Conservation (phyloP, 108 stramenopile species). For the Discostella pseudostelligera region DNA sequence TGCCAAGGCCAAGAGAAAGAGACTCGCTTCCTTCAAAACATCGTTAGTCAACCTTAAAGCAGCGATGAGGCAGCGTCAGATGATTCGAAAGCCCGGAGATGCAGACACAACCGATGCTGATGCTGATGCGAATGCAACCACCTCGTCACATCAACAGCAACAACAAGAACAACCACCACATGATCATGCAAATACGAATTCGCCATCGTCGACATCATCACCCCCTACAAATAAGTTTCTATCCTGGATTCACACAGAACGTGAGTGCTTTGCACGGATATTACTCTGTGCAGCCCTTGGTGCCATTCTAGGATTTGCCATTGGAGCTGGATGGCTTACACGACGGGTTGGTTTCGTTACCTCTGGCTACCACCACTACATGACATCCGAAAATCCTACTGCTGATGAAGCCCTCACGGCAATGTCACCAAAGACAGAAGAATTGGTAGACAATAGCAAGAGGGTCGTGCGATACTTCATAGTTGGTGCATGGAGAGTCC, state of each 20-base stretch:
- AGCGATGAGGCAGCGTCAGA: conserved; percentile 10
- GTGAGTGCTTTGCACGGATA: conserved; percentile 58
- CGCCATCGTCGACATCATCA: conserved; percentile 8
- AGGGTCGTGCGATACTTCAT: conserved; percentile 14
- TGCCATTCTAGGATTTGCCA: conserved; percentile 57
- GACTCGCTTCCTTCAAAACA: conserved; percentile 13
- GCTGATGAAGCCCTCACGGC: no score
- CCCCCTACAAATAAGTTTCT: conserved; percentile 3
- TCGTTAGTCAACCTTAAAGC: conserved; percentile 5
- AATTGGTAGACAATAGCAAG: neutral
- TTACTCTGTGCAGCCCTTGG: conserved; percentile 52
- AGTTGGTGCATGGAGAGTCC: conserved; percentile 50
- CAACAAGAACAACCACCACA: neutral
- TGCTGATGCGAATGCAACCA: neutral
- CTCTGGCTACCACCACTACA: neutral
- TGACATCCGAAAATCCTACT: conserved; percentile 1
- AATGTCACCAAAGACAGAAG: neutral
- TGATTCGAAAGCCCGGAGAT: neutral
- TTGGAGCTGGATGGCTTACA: conserved; percentile 62
- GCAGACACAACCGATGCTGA: neutral
- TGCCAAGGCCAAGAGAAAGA: no score
- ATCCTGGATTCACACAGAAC: conserved; percentile 55
- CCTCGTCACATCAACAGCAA: neutral
- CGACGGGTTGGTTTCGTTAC: conserved; percentile 37
- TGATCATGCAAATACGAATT: neutral